These are phyloP conservation scores for Erucastrum elatum DNA, from an alignment of 345 rosid genomes.

Conservation along the genomic window DNA sequence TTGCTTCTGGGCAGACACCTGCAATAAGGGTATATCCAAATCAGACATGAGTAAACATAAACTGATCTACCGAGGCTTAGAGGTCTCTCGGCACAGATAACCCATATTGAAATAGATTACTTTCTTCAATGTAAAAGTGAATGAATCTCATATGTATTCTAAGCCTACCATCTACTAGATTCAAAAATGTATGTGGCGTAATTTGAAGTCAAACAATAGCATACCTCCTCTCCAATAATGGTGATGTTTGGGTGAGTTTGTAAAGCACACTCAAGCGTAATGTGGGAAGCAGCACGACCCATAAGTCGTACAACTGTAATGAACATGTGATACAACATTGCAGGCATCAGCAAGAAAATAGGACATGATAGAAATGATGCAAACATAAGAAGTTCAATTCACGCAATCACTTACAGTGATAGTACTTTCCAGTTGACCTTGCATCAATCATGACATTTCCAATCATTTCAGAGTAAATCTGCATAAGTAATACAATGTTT, in stretches of 20 bases:
- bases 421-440: constrained; percentile 95
- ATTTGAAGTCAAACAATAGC: constrained; percentile 2
- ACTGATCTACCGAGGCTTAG: too few species aligned
- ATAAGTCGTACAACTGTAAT: constrained; percentile 91
- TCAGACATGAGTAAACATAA: neutral
- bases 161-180: neutral
- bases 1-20: constrained; percentile 88
- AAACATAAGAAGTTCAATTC: neutral
- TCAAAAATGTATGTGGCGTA: neutral
- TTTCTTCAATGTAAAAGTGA: neutral
- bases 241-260: constrained; percentile 98
- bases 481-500: constrained; percentile 31
- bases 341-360: constrained; percentile 17
- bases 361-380: neutral
- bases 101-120: neutral
- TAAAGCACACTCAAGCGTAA: constrained; percentile 97
- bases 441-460: constrained; percentile 99
- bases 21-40: constrained; percentile 24
- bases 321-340: constrained; percentile 12
- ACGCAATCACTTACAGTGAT: constrained; percentile 72
- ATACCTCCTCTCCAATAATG: constrained; percentile 96
- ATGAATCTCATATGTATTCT: constrained; percentile 13
- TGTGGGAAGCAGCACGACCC: constrained; percentile 99
- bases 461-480: constrained; percentile 98
- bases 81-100: neutral